phyloP scores from a whole-genome alignment of 73 alveolate genomes.

The Tetrahymena thermophila region DNA sequence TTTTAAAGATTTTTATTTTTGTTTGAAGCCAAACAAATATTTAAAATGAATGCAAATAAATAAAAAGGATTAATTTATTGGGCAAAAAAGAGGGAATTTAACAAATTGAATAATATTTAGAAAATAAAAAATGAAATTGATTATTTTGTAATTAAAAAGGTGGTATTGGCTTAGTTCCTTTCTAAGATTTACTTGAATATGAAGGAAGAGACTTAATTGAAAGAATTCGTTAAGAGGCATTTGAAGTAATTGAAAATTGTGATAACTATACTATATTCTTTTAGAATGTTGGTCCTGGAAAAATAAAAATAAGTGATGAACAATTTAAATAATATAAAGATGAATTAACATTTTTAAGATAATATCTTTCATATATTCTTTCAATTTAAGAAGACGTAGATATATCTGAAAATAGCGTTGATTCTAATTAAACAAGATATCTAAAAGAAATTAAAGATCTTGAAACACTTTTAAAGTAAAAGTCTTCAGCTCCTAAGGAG shows the following conservation, averaged over 20 bases:
- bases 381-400: conserved; percentile 82
- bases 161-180: conserved; percentile 78
- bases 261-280: conserved; percentile 73
- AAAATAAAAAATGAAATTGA: too few relatives aligned
- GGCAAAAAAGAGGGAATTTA: too few relatives aligned
- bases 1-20: too few relatives aligned
- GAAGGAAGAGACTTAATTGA: conserved; percentile 66
- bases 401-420: conserved; percentile 62
- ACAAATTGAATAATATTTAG: too few relatives aligned
- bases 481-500: conserved; percentile 88
- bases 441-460: conserved; percentile 74
- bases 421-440: conserved; percentile 54
- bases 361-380: conserved; percentile 70
- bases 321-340: conserved; percentile 47
- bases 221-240: conserved; percentile 63
- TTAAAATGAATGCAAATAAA: too few relatives aligned
- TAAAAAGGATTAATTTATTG: too few relatives aligned
- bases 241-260: conserved; percentile 69
- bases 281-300: conserved; percentile 39
- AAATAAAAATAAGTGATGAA: conserved; percentile 53
- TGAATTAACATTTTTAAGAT: conserved; percentile 76
- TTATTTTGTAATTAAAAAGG: conserved; percentile 33
- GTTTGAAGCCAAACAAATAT: too few relatives aligned
- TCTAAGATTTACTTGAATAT: conserved; percentile 68
- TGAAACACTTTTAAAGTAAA: conserved; percentile 73